Evolutionary conservation across 2,329 filamentous ascomycete genomes (phyloP).

Genomic region (Magnaporthiopsis rhizophila): DNA sequence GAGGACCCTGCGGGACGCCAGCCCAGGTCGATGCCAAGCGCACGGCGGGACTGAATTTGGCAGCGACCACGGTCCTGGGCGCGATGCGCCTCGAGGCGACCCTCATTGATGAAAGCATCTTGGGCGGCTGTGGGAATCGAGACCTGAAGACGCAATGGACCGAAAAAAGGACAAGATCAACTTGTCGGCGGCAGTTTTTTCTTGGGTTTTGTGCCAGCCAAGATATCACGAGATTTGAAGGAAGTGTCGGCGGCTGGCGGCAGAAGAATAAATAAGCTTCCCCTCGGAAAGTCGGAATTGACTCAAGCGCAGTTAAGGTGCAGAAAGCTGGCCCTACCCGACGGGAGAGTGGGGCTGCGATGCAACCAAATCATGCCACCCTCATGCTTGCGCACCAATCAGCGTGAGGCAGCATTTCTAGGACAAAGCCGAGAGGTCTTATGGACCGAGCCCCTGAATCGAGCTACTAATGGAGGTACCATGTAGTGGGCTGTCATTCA

Average conservation of each 20-base stretch:
- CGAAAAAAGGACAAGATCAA: not conserved
- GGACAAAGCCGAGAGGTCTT: not conserved
- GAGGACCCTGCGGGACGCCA: constrained; percentile 86
- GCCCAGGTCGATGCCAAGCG: constrained; percentile 76
- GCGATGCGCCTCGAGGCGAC: constrained; percentile 42
- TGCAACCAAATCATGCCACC: not conserved
- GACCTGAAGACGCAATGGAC: not conserved
- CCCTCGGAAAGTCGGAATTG: not conserved
- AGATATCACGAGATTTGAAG: not conserved
- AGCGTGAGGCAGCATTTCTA: not conserved
- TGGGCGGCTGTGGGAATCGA: constrained; percentile 16
- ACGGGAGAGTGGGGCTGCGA: not conserved
- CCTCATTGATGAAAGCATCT: constrained; percentile 50
- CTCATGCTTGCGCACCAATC: constrained; percentile 6
- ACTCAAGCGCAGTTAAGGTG: not conserved
- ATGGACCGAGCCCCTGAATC: not conserved
- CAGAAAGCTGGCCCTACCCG: not conserved
- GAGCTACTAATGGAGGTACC: not conserved
- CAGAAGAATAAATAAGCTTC: not conserved
- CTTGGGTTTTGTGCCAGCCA: not conserved
- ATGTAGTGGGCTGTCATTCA: too few species aligned
- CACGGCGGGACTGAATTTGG: constrained; percentile 31
- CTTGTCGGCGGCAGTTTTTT: not conserved
- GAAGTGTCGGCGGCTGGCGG: not conserved
- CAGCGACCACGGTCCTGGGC: constrained; percentile 28